Conservation (phyloP, 306 rosid species). For the Quercus cerris region DNA sequence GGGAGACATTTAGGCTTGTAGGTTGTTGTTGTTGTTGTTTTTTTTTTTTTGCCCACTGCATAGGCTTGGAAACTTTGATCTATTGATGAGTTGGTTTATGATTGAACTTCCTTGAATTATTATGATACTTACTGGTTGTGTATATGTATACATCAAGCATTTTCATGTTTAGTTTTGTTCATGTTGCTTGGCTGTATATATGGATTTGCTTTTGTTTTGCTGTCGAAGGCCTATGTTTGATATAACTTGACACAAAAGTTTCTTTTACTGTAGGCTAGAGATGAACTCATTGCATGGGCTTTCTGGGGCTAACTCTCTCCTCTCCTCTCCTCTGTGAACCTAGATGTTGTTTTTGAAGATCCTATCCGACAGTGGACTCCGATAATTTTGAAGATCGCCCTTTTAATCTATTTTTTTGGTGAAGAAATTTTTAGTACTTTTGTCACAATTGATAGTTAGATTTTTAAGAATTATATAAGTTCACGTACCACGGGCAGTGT, state of each 20-base stretch:
- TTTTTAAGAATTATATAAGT: background rate
- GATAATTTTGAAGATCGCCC: background rate
- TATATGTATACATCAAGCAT: background rate
- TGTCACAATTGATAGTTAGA: background rate
- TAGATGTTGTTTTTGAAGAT: background rate
- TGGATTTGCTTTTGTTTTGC: background rate
- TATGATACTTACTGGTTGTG: background rate
- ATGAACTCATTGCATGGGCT: slow-evolving; percentile 18
- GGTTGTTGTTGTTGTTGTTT: no score
- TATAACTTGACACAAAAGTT: background rate
- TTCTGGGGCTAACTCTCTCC: background rate
- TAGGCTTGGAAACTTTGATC: background rate
- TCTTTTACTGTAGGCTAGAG: slow-evolving; percentile 38
- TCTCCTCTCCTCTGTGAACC: slow-evolving; percentile 8
- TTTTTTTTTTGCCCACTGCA: no score
- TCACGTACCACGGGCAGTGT: slow-evolving; percentile 7
- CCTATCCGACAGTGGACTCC: background rate
- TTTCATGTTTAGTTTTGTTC: background rate
- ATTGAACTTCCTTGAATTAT: background rate
- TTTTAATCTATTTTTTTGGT: background rate
- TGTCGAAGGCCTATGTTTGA: background rate
- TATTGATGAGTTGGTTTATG: background rate
- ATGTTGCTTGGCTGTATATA: background rate
- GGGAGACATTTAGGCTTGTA: no score
- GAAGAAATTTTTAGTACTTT: slow-evolving; percentile 11